Base-by-base conservation (phyloP, 1,284 basidiomycete genomes). In the Fomes fomentarius region DNA sequence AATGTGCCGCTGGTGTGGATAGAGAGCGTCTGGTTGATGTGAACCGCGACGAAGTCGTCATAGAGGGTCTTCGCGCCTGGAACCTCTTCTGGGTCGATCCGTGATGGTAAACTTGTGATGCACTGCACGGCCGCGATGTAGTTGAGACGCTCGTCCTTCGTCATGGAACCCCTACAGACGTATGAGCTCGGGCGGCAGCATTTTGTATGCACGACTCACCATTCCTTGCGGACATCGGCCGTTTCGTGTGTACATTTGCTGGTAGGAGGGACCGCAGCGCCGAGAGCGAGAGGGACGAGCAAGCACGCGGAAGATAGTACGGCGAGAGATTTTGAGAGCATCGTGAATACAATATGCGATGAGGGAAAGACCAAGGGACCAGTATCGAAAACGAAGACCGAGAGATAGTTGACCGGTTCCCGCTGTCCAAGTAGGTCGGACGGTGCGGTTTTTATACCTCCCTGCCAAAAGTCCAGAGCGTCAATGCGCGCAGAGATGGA, bases 81-180 rank as follows among this genome's bases (percentile, higher is more conserved):
- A 21, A 45, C 31, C 6, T 34, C 43, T 3, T n/a, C 5, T 1
- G 43, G 43, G 8, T 45, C 30, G 43, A 22, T 21, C 19, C 14
- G n/a, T 8, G 43, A 45, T 2, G 43, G 43, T 21, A 5, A 14
- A 8, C 12, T 11, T 31, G 33, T 45, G 30, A 45, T 22, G 21
- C 43, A 45, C 4, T 45, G 43, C 26, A 45, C 43, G 5, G 43
- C 43, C 6, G 11, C 21, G 31, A 45, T 45, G 21, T 45, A n/a
- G n/a, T n/a, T n/a, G n/a, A n/a, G n/a, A 45, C 21, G 17, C 43
- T 45, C 43, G 19, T 45, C 30, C 43, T 45, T 45, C 31, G 43
- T 24, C 43, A 45, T 34, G 11, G 43, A 31, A 15, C 43, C 43
- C 43, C 43, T 45, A 25, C 14, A n/a, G 19, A 12, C 19, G 19